These are phyloP conservation scores for Hanseniaspora singularis DNA, from an alignment of 805 yeast genomes.

Conservation along the genomic window DNA sequence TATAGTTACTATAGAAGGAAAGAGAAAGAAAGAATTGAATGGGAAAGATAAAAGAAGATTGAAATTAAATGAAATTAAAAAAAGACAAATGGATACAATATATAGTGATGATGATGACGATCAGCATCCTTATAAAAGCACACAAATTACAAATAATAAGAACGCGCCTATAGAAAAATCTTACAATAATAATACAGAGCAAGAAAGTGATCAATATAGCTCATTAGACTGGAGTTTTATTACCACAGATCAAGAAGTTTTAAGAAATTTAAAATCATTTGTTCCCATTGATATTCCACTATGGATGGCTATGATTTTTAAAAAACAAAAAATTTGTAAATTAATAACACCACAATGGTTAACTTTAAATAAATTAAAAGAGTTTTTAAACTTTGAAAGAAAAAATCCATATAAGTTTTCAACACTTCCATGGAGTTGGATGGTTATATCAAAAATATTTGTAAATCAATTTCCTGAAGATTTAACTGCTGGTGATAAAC, in stretches of 20 bases:
- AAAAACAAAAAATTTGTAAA: constrained; percentile 74
- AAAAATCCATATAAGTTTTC: constrained; percentile 48
- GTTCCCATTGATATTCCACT: constrained; percentile 60
- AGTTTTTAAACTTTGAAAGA: constrained; percentile 55
- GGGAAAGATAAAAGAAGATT: not conserved
- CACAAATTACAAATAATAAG: no score
- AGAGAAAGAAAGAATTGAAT: constrained; percentile 17
- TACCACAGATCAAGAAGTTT: constrained; percentile 30
- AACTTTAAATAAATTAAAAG: constrained; percentile 39
- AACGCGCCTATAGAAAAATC: no score
- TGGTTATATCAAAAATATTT: constrained; percentile 62
- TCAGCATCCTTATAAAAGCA: not conserved
- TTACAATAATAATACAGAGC: no score
- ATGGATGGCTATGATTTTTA: constrained; percentile 78
- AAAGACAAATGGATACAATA: not conserved
- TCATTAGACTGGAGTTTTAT: constrained; percentile 23
- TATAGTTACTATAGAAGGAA: constrained; percentile 50
- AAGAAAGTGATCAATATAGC: not conserved
- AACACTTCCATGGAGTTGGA: constrained; percentile 77
- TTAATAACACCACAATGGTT: constrained; percentile 84
- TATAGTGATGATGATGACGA: constrained; percentile 15
- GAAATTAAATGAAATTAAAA: not conserved
- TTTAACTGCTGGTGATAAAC: constrained; percentile 43
- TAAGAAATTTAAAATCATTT: constrained; percentile 40
- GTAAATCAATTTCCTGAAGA: constrained; percentile 66